These are phyloP conservation scores for Hemerocallis citrina DNA, from an alignment of 106 monocot genomes.

Conservation along the genomic window DNA sequence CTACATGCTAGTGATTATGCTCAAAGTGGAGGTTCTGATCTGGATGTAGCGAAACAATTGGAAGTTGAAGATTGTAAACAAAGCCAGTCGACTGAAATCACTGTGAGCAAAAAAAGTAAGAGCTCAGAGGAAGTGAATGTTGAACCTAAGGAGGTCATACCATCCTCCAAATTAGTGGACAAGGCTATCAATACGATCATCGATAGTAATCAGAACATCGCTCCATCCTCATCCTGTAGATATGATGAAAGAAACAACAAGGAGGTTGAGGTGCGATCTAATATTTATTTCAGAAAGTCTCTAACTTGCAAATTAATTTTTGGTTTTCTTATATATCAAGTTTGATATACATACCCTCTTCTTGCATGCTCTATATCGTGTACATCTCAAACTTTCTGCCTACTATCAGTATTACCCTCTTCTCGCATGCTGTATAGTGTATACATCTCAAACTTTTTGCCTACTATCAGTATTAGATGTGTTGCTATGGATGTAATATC, in stretches of 20 bases:
- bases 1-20: constrained; percentile 1
- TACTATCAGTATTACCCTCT: too few relatives aligned
- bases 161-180: neutral
- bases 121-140: constrained; percentile 1
- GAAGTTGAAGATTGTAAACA: neutral
- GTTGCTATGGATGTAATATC: too few relatives aligned
- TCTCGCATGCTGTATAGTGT: too few relatives aligned
- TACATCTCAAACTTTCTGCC: neutral
- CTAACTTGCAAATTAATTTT: too few relatives aligned
- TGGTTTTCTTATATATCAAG: too few relatives aligned
- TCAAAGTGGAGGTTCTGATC: neutral
- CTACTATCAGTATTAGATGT: too few relatives aligned
- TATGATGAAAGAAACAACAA: constrained; percentile 4
- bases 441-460: too few relatives aligned
- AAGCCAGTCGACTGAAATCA: neutral
- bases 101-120: neutral
- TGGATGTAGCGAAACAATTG: constrained; percentile 4
- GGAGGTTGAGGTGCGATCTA: constrained; percentile 6
- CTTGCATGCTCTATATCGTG: too few relatives aligned
- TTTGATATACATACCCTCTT: neutral
- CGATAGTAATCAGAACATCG: neutral
- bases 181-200: neutral
- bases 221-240: constrained; percentile 2
- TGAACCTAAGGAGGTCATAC: neutral
- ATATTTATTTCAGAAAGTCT: neutral